Conservation (phyloP, 2,329 filamentous ascomycete genomes). For the Aureobasidium sp. region DNA sequence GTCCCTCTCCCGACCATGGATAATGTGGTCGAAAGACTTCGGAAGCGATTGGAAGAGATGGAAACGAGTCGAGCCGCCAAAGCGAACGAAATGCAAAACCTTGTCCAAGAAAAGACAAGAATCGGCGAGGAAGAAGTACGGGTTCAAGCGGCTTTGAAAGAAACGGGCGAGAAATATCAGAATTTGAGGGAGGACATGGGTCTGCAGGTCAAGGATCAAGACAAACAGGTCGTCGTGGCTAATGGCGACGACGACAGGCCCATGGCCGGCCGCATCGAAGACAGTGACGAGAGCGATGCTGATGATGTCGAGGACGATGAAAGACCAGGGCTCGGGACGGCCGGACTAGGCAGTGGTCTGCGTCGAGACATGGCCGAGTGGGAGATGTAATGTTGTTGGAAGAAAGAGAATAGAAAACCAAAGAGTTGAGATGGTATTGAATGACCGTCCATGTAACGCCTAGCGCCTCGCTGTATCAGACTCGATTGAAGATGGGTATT, state of each 20-base stretch:
- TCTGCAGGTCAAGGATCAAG: neutral
- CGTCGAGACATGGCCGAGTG: constrained; percentile 13
- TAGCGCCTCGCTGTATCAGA: constrained; percentile 11
- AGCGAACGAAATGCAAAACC: constrained; percentile 55
- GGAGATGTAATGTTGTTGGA: neutral
- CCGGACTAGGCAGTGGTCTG: constrained; percentile 13
- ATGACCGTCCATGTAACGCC: neutral
- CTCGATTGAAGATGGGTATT: neutral
- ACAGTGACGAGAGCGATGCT: neutral
- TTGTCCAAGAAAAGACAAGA: constrained; percentile 61
- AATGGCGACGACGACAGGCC: neutral
- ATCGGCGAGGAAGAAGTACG: constrained; percentile 66
- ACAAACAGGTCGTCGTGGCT: neutral
- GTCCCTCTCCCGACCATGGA: constrained; percentile 69
- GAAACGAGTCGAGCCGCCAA: constrained; percentile 53
- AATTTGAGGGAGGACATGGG: constrained; percentile 38
- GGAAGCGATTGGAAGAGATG: constrained; percentile 55
- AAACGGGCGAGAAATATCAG: constrained; percentile 68
- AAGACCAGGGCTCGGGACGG: constrained; percentile 2
- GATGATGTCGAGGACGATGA: neutral
- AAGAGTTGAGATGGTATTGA: constrained; percentile 5
- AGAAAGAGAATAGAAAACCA: neutral
- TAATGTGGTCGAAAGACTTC: constrained; percentile 58
- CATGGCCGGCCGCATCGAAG: neutral
- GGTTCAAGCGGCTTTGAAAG: constrained; percentile 72